These are phyloP conservation scores for Calonectria henricotiae DNA, from an alignment of 2,329 filamentous ascomycete genomes.

Conservation along the genomic window DNA sequence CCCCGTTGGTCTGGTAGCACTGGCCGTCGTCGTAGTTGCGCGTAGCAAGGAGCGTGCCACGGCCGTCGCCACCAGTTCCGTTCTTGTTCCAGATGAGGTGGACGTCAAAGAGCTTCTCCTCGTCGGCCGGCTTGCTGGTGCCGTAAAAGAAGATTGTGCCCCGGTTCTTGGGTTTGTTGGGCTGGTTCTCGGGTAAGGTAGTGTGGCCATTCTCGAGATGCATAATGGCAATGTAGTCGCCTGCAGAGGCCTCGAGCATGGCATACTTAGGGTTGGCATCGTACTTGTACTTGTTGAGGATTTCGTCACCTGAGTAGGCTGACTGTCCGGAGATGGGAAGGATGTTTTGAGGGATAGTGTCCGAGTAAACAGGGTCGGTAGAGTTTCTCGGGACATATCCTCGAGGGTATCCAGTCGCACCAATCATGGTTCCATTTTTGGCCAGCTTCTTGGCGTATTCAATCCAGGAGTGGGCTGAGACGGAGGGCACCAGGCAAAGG, in stretches of 20 bases:
- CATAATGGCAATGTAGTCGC: conserved; percentile 77
- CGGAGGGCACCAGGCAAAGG: conserved; percentile 54
- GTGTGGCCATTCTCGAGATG: conserved; percentile 87
- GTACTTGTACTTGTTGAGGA: conserved; percentile 62
- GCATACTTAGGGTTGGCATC: conserved; percentile 69
- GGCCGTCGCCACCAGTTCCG: conserved; percentile 85
- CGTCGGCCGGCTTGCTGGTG: conserved; percentile 72
- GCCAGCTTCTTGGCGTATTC: conserved; percentile 83
- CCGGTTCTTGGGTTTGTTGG: conserved; percentile 75
- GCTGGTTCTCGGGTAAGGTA: conserved; percentile 70
- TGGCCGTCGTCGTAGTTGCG: conserved; percentile 92
- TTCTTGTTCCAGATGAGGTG: conserved; percentile 84
- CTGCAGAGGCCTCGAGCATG: conserved; percentile 73
- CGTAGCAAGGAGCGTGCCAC: conserved; percentile 82
- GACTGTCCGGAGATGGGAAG: conserved; percentile 76
- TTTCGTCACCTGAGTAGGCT: conserved; percentile 73
- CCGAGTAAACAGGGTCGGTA: conserved; percentile 68
- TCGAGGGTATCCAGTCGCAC: conserved; percentile 81
- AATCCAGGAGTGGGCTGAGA: conserved; percentile 83
- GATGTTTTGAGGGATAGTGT: conserved; percentile 74
- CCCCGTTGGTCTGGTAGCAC: conserved; percentile 86
- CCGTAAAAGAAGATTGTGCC: conserved; percentile 85
- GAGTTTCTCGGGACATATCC: conserved; percentile 75
- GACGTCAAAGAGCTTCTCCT: conserved; percentile 74
- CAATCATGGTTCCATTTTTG: conserved; percentile 81